These are phyloP conservation scores for Diaporthe ampelina DNA, from an alignment of 2,329 filamentous ascomycete species.

Conservation along the genomic window DNA sequence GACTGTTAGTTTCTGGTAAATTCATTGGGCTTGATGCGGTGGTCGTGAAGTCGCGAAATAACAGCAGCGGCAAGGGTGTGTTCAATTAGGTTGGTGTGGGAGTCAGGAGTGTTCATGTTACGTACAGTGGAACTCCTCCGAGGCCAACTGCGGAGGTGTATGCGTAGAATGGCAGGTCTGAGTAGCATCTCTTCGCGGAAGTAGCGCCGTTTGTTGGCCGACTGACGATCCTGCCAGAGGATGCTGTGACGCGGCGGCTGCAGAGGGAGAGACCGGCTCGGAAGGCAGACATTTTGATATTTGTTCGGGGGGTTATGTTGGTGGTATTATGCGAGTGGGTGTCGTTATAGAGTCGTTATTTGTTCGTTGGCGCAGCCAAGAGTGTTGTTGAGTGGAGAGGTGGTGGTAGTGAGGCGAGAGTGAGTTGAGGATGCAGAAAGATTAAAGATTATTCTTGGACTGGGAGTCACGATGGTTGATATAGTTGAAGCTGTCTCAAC, in stretches of 20 bases:
- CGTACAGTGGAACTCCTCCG: conserved; percentile 20
- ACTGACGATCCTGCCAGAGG: conserved; percentile 2
- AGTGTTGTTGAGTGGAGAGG: neutral
- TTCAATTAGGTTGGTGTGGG: too few species aligned
- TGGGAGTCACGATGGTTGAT: conserved; percentile 5
- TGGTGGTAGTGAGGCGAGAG: neutral
- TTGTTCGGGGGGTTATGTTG: conserved; percentile 2
- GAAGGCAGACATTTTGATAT: conserved; percentile 32
- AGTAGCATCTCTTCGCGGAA: conserved; percentile 23
- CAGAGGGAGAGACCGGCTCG: conserved; percentile 30
- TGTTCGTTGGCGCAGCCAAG: conserved; percentile 29
- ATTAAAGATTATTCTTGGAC: neutral
- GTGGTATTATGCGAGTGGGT: neutral
- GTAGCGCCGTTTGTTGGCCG: neutral
- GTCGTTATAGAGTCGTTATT: neutral
- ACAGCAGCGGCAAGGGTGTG: too few species aligned
- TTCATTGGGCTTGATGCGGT: too few species aligned
- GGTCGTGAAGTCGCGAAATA: too few species aligned
- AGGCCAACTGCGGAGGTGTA: conserved; percentile 22
- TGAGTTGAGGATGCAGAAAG: conserved; percentile 1
- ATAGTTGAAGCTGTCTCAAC: conserved; percentile 23
- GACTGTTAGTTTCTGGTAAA: neutral
- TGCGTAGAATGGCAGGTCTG: conserved; percentile 30
- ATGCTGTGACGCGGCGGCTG: conserved; percentile 18
- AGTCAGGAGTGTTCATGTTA: neutral